These are phyloP conservation scores for Kokia cookei DNA, from an alignment of 441 rosid genomes.

Conservation along the genomic window DNA sequence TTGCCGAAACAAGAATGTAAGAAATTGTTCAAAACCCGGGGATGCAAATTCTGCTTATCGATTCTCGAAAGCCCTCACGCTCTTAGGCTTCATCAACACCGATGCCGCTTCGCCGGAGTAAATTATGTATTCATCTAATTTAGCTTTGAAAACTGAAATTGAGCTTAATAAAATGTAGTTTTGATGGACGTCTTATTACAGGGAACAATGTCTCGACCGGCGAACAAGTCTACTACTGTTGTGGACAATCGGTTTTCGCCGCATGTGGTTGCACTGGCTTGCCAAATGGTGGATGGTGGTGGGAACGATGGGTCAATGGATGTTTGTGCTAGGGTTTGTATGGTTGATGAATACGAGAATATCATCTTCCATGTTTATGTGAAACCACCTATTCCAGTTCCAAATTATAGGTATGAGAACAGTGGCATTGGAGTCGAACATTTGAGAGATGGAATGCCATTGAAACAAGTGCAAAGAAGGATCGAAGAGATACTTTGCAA, in stretches of 20 bases:
- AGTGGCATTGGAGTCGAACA: slow-evolving; percentile 71
- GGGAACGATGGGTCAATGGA: slow-evolving; percentile 69
- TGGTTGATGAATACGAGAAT: slow-evolving; percentile 67
- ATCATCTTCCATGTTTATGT: slow-evolving; percentile 69
- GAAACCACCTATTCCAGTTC: slow-evolving; percentile 61
- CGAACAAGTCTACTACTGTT: slow-evolving; percentile 14
- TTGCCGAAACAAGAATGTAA: slow-evolving; percentile 87
- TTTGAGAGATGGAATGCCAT: slow-evolving; percentile 64
- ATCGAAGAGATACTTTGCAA: slow-evolving; percentile 81
- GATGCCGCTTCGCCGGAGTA: slow-evolving; percentile 51
- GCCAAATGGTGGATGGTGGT: slow-evolving; percentile 95
- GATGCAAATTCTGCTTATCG: slow-evolving; percentile 73
- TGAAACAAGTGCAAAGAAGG: slow-evolving; percentile 61
- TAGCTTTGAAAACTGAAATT: background rate
- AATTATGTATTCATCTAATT: slow-evolving; percentile 26
- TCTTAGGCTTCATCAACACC: slow-evolving; percentile 63
- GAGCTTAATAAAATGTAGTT: background rate
- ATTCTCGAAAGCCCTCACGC: slow-evolving; percentile 54
- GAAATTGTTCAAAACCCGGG: slow-evolving; percentile 50
- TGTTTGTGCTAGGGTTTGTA: slow-evolving; percentile 68
- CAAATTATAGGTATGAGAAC: slow-evolving; percentile 73
- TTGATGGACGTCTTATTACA: slow-evolving; percentile 2
- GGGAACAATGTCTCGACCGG: slow-evolving; percentile 52
- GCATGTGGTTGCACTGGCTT: slow-evolving; percentile 63
- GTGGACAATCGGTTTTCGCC: slow-evolving; percentile 9